Percentiles rank a stretch among this genome's conserved stretches.
These are phyloP conservation scores for Xerocomellus dryophilus DNA, from an alignment of 768 basidiomycete genomes.

Conservation along the genomic window DNA sequence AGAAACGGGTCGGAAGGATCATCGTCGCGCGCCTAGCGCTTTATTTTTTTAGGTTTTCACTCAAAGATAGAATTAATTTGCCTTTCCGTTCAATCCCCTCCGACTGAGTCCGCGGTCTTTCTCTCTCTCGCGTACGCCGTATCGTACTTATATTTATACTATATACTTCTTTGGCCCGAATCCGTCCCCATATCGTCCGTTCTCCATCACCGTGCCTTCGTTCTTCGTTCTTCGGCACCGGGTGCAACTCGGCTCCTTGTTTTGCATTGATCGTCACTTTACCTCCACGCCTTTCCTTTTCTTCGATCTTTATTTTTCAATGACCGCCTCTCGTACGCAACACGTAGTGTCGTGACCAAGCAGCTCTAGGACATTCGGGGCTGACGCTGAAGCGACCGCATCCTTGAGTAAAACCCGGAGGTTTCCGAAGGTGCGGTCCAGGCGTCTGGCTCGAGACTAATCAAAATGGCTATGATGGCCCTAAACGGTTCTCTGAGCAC, in stretches of 20 bases:
- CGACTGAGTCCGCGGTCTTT: not conserved
- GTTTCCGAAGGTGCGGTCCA: too few relatives aligned
- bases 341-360: too few relatives aligned
- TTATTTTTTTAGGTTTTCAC: not conserved
- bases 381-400: too few relatives aligned
- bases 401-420: too few relatives aligned
- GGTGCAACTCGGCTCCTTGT: not conserved
- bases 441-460: too few relatives aligned
- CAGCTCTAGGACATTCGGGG: too few relatives aligned
- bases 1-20: constrained; percentile 18
- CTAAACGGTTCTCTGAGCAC: too few relatives aligned
- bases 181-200: not conserved
- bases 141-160: not conserved
- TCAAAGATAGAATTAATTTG: not conserved
- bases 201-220: not conserved
- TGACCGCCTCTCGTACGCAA: too few relatives aligned
- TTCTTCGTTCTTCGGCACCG: not conserved
- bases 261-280: not conserved
- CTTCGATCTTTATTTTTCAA: not conserved
- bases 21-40: not conserved
- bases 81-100: not conserved
- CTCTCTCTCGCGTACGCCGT: not conserved
- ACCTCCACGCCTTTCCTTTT: not conserved
- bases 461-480: too few relatives aligned
- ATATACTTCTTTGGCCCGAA: not conserved